Evolutionary conservation across 2,329 filamentous ascomycete genomes (phyloP), one percentile per base, ranked within the genome.

Genomic region (Xylariaceae sp.): DNA sequence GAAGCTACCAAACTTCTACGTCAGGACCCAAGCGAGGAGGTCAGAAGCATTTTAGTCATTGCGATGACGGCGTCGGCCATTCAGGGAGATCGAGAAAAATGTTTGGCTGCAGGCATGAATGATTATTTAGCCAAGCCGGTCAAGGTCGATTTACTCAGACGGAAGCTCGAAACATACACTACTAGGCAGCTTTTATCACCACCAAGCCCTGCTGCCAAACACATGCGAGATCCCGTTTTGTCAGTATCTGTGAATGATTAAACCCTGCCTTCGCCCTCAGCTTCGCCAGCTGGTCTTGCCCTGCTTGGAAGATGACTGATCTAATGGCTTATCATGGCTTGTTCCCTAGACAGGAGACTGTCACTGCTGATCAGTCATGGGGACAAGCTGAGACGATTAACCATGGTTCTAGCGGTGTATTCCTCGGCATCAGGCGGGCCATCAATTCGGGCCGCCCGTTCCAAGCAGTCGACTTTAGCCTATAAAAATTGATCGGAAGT

Each of bases 61-160:
- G 92, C 92, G 52, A 96, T 97, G 92, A 97, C 92, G 1, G 92
- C 92, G 1, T 91, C 87, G 30, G 92, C 92, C 2, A 97, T 97
- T 58, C 88, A 94, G 68, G 92, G 92, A 19, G 92, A 97, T 68
- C 80, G 91, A 47, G 92, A 97, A 69, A 96, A 95, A 73, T 96
- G 92, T 64, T 75, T 96, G n/a, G 89, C 91, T 48, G 89, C 90
- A 1, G 92, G 92, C 44, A 97, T 97, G 92, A 96, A 96, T 70
- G 94, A 96, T 66, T 97, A 96, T 65, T 81, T 96, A 1, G 91
- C 92, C 12, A 97, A 97, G 69, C 92, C 92, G 1, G 92, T 97
- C n/a, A 82, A 91, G 57, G 89, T 88, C 3, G 88, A 91, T 46
- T 85, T 95, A 41, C 76, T 97, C 51, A 94, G 89, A 72, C 85